Evolutionary conservation across 345 rosid genomes (phyloP).

Genomic region (Passiflora organensis): DNA sequence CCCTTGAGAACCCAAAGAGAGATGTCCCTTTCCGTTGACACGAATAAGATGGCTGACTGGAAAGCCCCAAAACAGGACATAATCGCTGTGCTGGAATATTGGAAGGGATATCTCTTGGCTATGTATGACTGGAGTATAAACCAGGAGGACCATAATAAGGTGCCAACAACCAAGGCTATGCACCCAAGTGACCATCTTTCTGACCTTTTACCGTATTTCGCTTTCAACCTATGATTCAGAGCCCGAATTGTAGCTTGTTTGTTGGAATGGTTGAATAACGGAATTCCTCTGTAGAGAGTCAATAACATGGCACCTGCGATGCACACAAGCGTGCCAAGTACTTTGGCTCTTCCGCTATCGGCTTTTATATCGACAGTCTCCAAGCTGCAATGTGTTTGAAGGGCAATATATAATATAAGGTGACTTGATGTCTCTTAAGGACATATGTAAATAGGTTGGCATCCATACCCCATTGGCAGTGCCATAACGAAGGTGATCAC

Average conservation of each 20-base stretch:
- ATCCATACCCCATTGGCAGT: conserved; percentile 48
- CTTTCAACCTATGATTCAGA: too few relatives aligned
- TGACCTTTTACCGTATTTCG: conserved; percentile 16
- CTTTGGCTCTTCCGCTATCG: conserved; percentile 37
- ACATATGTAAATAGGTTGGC: too few relatives aligned
- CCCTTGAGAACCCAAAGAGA: conserved; percentile 48
- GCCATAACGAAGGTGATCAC: conserved; percentile 58
- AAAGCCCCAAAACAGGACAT: conserved; percentile 56
- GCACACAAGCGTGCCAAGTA: conserved; percentile 47
- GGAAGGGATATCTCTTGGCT: conserved; percentile 47
- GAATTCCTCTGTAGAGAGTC: conserved; percentile 43
- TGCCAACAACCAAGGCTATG: conserved; percentile 37
- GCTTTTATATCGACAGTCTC: conserved; percentile 36
- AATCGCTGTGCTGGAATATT: conserved; percentile 57
- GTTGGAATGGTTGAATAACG: conserved; percentile 31
- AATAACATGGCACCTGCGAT: conserved; percentile 52
- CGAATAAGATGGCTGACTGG: conserved; percentile 45
- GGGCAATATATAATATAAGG: too few relatives aligned
- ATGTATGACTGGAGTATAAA: conserved; percentile 46
- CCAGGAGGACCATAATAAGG: conserved; percentile 58
- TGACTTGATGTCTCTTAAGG: too few relatives aligned
- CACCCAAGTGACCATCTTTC: conserved; percentile 46
- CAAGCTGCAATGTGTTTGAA: conserved; percentile 29
- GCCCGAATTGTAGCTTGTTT: too few relatives aligned
- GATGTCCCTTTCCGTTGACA: conserved; percentile 28